Conservation (phyloP, 371 early-diverging fungal species). For the Mucor plumbeus region DNA sequence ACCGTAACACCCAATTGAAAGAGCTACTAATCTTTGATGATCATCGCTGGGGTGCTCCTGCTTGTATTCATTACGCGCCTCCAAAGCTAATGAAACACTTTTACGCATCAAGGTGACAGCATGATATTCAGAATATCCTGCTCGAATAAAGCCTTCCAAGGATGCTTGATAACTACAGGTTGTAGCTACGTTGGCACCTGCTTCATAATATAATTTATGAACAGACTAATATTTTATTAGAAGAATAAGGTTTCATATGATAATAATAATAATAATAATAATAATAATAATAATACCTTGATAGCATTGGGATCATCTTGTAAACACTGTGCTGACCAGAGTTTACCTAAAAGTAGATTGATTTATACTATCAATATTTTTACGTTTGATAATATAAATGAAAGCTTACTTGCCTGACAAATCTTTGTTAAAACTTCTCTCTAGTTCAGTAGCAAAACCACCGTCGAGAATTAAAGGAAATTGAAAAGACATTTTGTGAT, state of each 20-base stretch:
- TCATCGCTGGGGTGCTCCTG: conserved; percentile 26
- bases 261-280: no score
- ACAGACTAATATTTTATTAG: conserved; percentile 29
- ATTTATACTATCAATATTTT: background rate
- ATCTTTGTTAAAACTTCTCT: conserved; percentile 43
- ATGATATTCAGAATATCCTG: conserved; percentile 35
- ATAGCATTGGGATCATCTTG: conserved; percentile 53
- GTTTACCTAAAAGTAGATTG: conserved; percentile 25
- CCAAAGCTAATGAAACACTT: conserved; percentile 46
- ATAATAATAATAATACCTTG: conserved; percentile 43
- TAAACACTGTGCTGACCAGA: conserved; percentile 58
- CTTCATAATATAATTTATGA: conserved; percentile 50
- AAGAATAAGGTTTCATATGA: no score
- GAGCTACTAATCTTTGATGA: conserved; percentile 40
- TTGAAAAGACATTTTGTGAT: conserved; percentile 24
- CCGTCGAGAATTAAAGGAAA: conserved; percentile 57
- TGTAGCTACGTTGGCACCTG: conserved; percentile 54
- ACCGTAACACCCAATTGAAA: conserved; percentile 66
- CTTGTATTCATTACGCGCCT: conserved; percentile 45
- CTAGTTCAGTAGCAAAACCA: conserved; percentile 56
- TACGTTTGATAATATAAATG: no score
- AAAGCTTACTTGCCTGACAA: conserved; percentile 34
- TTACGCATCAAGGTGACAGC: conserved; percentile 39
- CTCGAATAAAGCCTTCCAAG: conserved; percentile 40
- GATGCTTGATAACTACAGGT: conserved; percentile 60